These are phyloP conservation scores for Carpinus fangiana DNA, from an alignment of 306 rosid species.

Conservation along the genomic window DNA sequence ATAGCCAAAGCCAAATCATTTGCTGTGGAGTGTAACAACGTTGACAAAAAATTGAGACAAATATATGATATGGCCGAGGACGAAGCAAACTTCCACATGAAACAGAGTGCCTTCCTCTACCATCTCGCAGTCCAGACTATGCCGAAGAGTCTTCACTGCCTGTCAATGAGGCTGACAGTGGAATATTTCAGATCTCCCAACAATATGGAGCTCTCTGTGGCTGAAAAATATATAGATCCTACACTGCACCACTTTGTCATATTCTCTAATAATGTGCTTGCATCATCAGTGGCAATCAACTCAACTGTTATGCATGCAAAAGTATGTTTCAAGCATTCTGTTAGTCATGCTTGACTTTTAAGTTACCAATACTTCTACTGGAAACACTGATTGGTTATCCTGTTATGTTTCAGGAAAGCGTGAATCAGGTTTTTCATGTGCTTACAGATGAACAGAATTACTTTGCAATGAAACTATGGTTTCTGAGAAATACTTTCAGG, in stretches of 20 bases:
- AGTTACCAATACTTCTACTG: conserved; percentile 8
- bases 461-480: conserved; percentile 92
- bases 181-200: conserved; percentile 71
- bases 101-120: conserved; percentile 94
- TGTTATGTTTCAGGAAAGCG: conserved; percentile 66
- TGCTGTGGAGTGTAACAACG: conserved; percentile 79
- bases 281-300: conserved; percentile 87
- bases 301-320: conserved; percentile 74
- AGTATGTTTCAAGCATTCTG: conserved; percentile 49
- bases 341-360: conserved; percentile 17
- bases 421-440: conserved; percentile 85
- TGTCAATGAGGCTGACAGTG: conserved; percentile 86
- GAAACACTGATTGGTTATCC: conserved; percentile 37
- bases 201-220: conserved; percentile 45
- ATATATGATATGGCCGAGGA: conserved; percentile 91
- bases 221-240: conserved; percentile 67
- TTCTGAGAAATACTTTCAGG: conserved; percentile 63
- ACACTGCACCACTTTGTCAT: conserved; percentile 72
- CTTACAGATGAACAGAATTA: conserved; percentile 85
- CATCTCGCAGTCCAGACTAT: conserved; percentile 93
- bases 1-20: conserved; percentile 70
- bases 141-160: conserved; percentile 95
- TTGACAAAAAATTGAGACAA: conserved; percentile 96
- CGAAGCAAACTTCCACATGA: conserved; percentile 94
- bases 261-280: conserved; percentile 85